A percentile compares a stretch with the other conserved stretches of the same genome.
These are phyloP conservation scores for Geotrichum aggregatum DNA, from an alignment of 1,139 yeast species.

Conservation along the genomic window DNA sequence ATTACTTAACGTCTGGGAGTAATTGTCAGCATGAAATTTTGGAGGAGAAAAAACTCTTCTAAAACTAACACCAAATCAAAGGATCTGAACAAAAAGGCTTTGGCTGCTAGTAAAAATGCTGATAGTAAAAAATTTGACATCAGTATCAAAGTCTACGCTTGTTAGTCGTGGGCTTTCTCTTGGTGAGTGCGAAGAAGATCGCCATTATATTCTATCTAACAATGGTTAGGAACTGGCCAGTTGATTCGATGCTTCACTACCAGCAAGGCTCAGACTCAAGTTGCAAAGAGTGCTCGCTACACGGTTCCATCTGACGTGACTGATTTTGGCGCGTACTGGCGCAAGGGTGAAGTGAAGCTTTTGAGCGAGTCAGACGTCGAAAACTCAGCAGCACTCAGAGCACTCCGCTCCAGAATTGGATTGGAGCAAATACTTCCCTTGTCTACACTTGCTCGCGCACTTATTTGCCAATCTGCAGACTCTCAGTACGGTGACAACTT, in stretches of 20 bases:
- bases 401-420: slow-evolving; percentile 72
- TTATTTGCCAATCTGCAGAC: slow-evolving; percentile 51
- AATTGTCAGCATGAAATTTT: slow-evolving; percentile 18
- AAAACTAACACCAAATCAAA: slow-evolving; percentile 5
- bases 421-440: slow-evolving; percentile 46
- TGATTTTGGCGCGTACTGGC: slow-evolving; percentile 33
- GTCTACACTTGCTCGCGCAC: slow-evolving; percentile 74
- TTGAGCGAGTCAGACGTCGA: slow-evolving; percentile 13
- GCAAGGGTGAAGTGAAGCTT: slow-evolving; percentile 21
- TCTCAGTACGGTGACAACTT: slow-evolving; percentile 61
- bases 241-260: neutral
- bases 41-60: neutral
- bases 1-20: slow-evolving; percentile 2
- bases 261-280: neutral
- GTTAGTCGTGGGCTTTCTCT: too few relatives aligned
- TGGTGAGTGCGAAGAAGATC: too few relatives aligned
- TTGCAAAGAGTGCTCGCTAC: slow-evolving; percentile 3
- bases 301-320: slow-evolving; percentile 23
- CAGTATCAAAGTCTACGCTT: neutral
- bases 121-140: neutral
- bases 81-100: neutral
- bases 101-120: neutral
- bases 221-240: too few relatives aligned
- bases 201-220: too few relatives aligned
- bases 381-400: slow-evolving; percentile 50